Evolutionary conservation across 352 stramenopile species (phyloP).

Genomic region (Thalassiosira hispida): DNA sequence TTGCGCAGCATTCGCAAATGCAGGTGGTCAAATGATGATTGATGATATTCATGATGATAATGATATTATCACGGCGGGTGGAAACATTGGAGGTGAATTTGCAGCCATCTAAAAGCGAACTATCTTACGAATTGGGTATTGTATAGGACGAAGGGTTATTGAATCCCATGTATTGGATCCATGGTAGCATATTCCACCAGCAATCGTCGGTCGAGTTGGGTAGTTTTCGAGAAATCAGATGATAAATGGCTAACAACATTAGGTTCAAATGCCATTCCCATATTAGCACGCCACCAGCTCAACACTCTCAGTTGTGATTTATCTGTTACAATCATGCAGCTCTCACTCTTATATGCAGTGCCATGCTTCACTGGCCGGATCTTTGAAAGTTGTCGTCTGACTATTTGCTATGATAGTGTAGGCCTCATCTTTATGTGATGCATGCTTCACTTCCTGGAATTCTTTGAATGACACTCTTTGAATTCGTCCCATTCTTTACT

Average conservation of each 20-base stretch:
- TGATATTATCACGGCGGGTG: background rate
- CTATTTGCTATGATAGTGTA: background rate
- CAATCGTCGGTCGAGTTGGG: background rate
- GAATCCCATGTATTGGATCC: background rate
- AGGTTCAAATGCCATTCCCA: no score
- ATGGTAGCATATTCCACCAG: background rate
- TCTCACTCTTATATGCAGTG: background rate
- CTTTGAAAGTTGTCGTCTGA: background rate
- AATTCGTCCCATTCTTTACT: conserved; percentile 45
- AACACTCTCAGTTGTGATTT: no score
- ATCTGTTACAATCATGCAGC: no score
- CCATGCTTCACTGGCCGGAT: background rate
- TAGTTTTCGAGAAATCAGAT: no score
- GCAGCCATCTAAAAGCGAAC: conserved; percentile 7
- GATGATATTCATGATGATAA: background rate
- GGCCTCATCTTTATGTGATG: background rate
- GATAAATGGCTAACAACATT: no score
- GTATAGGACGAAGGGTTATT: background rate
- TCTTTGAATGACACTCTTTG: conserved; percentile 48
- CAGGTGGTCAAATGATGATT: background rate
- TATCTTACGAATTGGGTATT: background rate
- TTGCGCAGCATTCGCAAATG: background rate
- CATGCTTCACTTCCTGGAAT: background rate
- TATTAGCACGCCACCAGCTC: no score
- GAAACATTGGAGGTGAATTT: background rate